Evolutionary conservation across 2,329 filamentous ascomycete species (phyloP), one percentile per base, ranked within the genome.

Genomic region (Fonsecaea erecta): DNA sequence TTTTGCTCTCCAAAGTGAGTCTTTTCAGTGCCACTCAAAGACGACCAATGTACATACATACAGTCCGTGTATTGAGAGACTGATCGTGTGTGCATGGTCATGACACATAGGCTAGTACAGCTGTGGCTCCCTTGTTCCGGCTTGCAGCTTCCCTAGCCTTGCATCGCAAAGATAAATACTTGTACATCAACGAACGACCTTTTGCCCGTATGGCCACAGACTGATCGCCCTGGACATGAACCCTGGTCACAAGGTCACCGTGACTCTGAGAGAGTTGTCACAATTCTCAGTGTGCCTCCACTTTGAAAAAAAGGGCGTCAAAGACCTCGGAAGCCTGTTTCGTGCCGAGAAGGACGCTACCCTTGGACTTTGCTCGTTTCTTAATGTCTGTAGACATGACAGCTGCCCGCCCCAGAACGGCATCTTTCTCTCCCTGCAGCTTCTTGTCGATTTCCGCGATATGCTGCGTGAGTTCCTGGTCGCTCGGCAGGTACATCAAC

Each of bases 401-500:
- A 16, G 34, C 43, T 24, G 26, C 52, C 35, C 60, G 46, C 30
- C 54, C 60, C 32, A 28, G 37, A 4, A 60, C 51, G 6, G 60
- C 65, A 24, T 66, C 57, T 55, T 71, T 68, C 48, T 70, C 56
- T 34, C 53, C 21, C 12, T 57, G 56, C 18, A 72, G 61, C 30
- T 63, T 63, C 28, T 55, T 53, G 60, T 72, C 71, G 18, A 58
- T 52, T 12, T 56, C 30, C 1, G 21, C 48, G 34, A 73, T 66
- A 26, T 60, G 59, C 51, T 65, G 63, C 46, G 46, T 18, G 8
- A 74, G 51, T 34, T 72, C 63, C 46, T 34, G 63, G 37, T 72
- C 70, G 9, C 64, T 62, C 3, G 72, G 72, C 14, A 73, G 62
- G 6, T 64, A 46, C 52, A 72, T 63, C 28, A 73, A 51, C 16